Conservation (phyloP, 768 basidiomycete species). For the Coprinopsis strossmayeri region DNA sequence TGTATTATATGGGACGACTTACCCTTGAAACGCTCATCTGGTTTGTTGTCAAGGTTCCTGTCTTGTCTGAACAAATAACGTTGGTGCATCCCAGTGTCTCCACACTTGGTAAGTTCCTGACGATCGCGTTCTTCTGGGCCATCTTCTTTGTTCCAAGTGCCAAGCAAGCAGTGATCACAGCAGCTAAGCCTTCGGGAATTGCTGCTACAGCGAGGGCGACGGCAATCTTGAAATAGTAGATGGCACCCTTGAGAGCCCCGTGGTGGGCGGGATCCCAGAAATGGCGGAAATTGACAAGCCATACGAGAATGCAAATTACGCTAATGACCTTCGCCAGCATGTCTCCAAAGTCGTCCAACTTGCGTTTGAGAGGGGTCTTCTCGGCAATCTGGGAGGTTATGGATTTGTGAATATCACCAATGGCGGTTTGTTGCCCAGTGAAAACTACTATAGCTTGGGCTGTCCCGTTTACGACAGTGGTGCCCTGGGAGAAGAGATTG, state of each 20-base stretch:
- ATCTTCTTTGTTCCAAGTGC: conserved; percentile 98
- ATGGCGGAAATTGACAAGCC: conserved; percentile 95
- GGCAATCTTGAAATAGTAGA: conserved; percentile 99
- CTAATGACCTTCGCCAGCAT: conserved; percentile 96
- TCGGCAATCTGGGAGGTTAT: conserved; percentile 90
- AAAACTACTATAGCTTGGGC: conserved; percentile 83
- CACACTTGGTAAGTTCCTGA: conserved; percentile 91
- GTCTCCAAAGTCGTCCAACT: conserved; percentile 97
- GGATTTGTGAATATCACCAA: conserved; percentile 96
- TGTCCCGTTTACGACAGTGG: conserved; percentile 91
- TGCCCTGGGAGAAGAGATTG: conserved; percentile 50
- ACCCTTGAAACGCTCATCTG: conserved; percentile 94
- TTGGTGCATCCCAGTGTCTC: conserved; percentile 98
- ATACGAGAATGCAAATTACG: conserved; percentile 95
- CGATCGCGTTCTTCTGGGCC: conserved; percentile 98
- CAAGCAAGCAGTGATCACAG: conserved; percentile 95
- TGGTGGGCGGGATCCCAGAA: conserved; percentile 95
- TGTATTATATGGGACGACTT: conserved; percentile 16
- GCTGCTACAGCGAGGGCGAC: conserved; percentile 98
- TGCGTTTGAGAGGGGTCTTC: conserved; percentile 95
- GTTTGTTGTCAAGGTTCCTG: conserved; percentile 91
- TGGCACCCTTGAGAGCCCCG: conserved; percentile 84
- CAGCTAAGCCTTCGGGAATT: conserved; percentile 97
- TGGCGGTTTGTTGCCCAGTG: conserved; percentile 84
- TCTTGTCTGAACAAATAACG: conserved; percentile 99